These are phyloP conservation scores for Skeletonema potamos DNA, from an alignment of 108 stramenopile genomes.

Conservation along the genomic window DNA sequence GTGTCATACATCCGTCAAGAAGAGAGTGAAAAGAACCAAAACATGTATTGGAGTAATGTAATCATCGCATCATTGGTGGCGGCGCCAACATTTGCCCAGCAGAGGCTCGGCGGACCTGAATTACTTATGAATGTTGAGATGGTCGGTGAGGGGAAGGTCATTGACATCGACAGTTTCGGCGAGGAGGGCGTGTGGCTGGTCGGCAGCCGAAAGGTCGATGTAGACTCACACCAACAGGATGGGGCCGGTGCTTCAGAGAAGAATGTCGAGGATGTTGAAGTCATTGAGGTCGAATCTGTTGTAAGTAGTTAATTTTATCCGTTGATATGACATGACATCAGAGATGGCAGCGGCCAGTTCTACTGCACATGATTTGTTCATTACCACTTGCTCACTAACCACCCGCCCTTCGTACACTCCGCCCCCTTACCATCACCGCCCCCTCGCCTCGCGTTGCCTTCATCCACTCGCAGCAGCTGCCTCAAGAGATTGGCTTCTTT, in stretches of 20 bases:
- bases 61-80: neutral
- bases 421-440: too few relatives aligned
- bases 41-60: neutral
- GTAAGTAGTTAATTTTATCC: neutral
- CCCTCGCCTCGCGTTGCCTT: too few relatives aligned
- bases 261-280: neutral
- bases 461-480: neutral
- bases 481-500: neutral
- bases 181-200: neutral
- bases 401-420: too few relatives aligned
- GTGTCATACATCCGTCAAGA: too few relatives aligned
- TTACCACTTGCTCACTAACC: neutral
- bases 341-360: too few relatives aligned
- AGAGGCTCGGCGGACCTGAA: neutral
- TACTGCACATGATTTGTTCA: too few relatives aligned
- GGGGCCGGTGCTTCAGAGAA: neutral
- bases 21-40: too few relatives aligned
- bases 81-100: neutral
- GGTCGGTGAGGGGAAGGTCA: neutral
- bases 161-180: neutral
- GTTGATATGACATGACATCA: too few relatives aligned
- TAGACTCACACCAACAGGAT: neutral
- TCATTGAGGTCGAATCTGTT: neutral
- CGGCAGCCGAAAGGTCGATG: neutral
- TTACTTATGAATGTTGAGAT: neutral